A percentile compares a stretch with the other conserved stretches of the same genome.
phyloP scores from a whole-genome alignment of 1,139 yeast genomes.

The Scheffersomyces parashehatae region DNA sequence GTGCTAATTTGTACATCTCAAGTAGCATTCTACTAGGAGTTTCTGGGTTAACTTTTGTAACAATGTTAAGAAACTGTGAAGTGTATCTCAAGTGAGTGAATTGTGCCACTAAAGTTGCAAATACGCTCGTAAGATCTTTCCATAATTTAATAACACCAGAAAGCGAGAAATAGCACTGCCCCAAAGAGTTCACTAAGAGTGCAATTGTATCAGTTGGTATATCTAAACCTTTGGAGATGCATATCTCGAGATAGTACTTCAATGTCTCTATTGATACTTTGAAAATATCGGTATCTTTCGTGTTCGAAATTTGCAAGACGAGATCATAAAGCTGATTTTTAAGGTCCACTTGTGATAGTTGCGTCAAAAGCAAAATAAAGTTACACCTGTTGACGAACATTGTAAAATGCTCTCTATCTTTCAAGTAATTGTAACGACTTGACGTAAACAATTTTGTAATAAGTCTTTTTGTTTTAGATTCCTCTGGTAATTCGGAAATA shows the following conservation, averaged over 20 bases:
- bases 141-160: slow-evolving; percentile 7
- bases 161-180: slow-evolving; percentile 3
- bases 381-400: slow-evolving; percentile 43
- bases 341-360: slow-evolving; percentile 36
- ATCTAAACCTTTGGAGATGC: slow-evolving; percentile 10
- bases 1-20: slow-evolving; percentile 4
- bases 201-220: slow-evolving; percentile 25
- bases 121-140: slow-evolving; percentile 2
- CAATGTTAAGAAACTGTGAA: slow-evolving; percentile 8
- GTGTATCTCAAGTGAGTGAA: slow-evolving; percentile 1
- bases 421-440: slow-evolving; percentile 33
- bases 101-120: neutral
- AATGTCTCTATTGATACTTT: slow-evolving; percentile 28
- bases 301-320: slow-evolving; percentile 21
- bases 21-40: slow-evolving; percentile 4
- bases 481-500: slow-evolving; percentile 29
- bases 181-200: slow-evolving; percentile 10
- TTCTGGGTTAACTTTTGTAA: slow-evolving; percentile 3
- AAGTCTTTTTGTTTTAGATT: slow-evolving; percentile 30
- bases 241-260: slow-evolving; percentile 20
- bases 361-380: slow-evolving; percentile 34
- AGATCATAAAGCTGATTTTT: slow-evolving; percentile 30
- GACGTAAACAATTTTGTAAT: slow-evolving; percentile 41
- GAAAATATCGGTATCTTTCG: slow-evolving; percentile 27
- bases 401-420: slow-evolving; percentile 24